Conservation (phyloP, 305 asterid species). For the Fraxinus albicans region DNA sequence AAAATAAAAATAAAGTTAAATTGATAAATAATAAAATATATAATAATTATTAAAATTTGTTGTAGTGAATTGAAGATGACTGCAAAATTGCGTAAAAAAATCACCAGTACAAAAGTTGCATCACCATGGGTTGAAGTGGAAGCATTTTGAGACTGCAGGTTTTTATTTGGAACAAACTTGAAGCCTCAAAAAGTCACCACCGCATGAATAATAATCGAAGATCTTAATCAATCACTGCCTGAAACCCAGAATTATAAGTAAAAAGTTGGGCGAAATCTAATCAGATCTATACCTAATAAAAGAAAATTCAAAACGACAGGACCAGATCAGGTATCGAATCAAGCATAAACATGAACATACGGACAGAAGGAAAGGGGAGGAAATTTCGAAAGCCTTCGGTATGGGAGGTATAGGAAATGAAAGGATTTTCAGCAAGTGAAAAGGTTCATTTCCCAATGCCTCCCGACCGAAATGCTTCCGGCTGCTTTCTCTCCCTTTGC, state of each 20-base stretch:
- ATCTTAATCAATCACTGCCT: neutral
- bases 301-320: neutral
- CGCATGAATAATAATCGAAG: neutral
- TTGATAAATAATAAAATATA: too few species aligned
- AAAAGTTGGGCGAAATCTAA: neutral
- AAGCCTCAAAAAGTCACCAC: neutral
- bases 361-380: conserved; percentile 33
- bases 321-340: neutral
- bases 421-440: neutral
- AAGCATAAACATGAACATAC: neutral
- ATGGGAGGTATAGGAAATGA: conserved; percentile 38
- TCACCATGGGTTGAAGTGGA: too few species aligned
- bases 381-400: conserved; percentile 36
- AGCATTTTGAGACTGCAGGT: too few species aligned
- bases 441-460: conserved; percentile 32
- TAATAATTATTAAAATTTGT: too few species aligned
- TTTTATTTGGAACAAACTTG: too few species aligned
- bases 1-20: too few species aligned
- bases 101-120: too few species aligned
- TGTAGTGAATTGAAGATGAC: too few species aligned
- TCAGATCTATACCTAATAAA: too few species aligned
- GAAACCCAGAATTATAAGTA: too few species aligned
- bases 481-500: conserved; percentile 27
- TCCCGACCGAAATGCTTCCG: conserved; percentile 37
- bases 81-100: too few species aligned